A percentile compares a stretch with the other conserved stretches of the same genome.
phyloP scores from a whole-genome alignment of 2,329 filamentous ascomycete genomes.

The Calycina marina region DNA sequence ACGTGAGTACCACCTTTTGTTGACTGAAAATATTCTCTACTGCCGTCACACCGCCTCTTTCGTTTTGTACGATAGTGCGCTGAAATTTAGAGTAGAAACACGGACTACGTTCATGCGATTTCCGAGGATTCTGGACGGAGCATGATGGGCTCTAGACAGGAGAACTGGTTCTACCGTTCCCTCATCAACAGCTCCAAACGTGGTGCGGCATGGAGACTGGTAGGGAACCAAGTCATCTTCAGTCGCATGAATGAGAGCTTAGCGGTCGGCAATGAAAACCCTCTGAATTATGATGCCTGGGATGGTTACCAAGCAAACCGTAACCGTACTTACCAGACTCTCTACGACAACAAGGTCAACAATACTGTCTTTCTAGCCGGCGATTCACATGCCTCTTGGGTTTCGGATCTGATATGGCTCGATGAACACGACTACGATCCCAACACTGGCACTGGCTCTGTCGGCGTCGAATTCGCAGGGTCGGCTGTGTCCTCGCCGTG shows the following conservation, averaged over 20 bases:
- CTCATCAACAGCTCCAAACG: conserved; percentile 43
- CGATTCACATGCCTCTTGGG: conserved; percentile 55
- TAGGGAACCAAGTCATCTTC: conserved; percentile 60
- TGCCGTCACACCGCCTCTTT: no score
- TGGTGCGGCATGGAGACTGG: conserved; percentile 55
- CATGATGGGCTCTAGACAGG: conserved; percentile 58
- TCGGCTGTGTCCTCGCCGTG: conserved; percentile 48
- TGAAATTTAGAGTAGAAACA: no score
- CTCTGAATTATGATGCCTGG: conserved; percentile 43
- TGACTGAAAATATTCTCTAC: no score
- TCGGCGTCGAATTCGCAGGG: conserved; percentile 52
- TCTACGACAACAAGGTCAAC: conserved; percentile 52
- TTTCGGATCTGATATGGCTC: conserved; percentile 42
- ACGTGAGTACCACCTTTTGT: no score
- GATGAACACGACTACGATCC: conserved; percentile 37
- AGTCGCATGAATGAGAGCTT: conserved; percentile 31
- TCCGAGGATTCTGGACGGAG: conserved; percentile 51
- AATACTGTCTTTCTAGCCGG: conserved; percentile 64
- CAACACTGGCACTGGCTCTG: conserved; percentile 35
- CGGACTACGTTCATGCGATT: conserved; percentile 44
- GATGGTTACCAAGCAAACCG: conserved; percentile 56
- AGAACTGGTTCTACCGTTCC: conserved; percentile 57
- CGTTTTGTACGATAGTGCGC: no score
- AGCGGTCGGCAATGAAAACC: conserved; percentile 20
- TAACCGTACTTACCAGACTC: conserved; percentile 52